These are phyloP conservation scores for Lactarius sanguifluus DNA, from an alignment of 768 basidiomycete genomes.

Conservation along the genomic window DNA sequence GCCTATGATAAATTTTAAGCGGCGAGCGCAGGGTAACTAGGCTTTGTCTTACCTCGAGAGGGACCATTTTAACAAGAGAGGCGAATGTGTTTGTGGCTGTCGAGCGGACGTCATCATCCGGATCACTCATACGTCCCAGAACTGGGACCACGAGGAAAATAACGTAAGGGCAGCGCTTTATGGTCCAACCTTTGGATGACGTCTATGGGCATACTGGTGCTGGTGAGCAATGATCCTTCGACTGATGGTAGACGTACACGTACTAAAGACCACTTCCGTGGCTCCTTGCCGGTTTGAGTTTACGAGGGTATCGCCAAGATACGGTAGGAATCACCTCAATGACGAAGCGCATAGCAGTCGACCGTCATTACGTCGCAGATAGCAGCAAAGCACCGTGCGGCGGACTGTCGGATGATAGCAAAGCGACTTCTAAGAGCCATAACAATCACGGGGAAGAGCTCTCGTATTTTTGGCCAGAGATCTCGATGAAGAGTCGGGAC, in stretches of 20 bases:
- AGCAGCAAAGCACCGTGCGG: conserved; percentile 83
- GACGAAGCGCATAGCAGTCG: conserved; percentile 86
- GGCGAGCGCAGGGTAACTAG: not conserved
- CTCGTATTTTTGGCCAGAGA: conserved; percentile 65
- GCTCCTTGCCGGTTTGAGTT: conserved; percentile 83
- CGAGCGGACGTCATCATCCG: conserved; percentile 87
- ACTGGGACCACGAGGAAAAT: conserved; percentile 96
- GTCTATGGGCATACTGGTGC: conserved; percentile 50
- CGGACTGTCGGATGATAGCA: conserved; percentile 86
- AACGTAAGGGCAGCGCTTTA: conserved; percentile 94
- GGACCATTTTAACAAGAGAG: conserved; percentile 96
- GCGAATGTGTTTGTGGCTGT: conserved; percentile 98
- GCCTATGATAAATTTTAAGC: conserved; percentile 50
- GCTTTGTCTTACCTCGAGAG: conserved; percentile 70
- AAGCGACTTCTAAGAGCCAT: conserved; percentile 81
- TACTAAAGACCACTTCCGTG: conserved; percentile 88
- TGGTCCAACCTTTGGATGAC: conserved; percentile 90
- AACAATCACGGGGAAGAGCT: conserved; percentile 74
- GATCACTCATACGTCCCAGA: conserved; percentile 95
- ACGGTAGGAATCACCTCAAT: conserved; percentile 79
- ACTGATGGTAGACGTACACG: conserved; percentile 40
- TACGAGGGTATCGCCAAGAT: conserved; percentile 74
- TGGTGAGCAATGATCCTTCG: conserved; percentile 23
- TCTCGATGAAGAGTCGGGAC: conserved; percentile 70
- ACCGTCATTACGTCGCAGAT: conserved; percentile 84